Base-by-base conservation (phyloP, 768 basidiomycete genomes). In the Termitomyces sp. region DNA sequence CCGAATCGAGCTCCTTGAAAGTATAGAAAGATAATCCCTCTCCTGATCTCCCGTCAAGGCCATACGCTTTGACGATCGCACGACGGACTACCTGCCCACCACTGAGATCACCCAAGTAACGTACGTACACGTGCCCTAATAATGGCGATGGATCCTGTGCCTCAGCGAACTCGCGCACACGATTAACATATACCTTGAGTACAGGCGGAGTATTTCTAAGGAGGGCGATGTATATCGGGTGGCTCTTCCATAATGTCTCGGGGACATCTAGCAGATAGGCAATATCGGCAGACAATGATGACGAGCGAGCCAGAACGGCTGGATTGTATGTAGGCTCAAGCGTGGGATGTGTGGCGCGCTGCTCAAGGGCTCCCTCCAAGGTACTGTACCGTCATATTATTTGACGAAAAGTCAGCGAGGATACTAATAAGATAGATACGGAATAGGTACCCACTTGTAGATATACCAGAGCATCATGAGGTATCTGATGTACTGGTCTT, bases 51-150 rank as follows among this genome's bases (percentile, higher is more conserved):
- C 75, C 75, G 52, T 83, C 77, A 1, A 91, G 76, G 14, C 68
- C 75, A 64, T 91, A 91, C 17, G 86, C 80, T 67, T 87, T 86
- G 15, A 77, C 76, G n/a, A 91, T 67, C 33, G 74, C 75, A 43
- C 80, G 75, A 23, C 82, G 75, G 64, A 91, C 83, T 57, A 78
- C 73, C 72, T 91, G 89, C 0, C 90, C 89, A 7, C 90, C 89
- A 48, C 84, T 86, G 28, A 91, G 73, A 66, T 92, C 89, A 48
- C 89, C 90, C 30, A 91, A 78, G 70, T 91, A 91, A 30, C 88
- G 80, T 23, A 89, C 86, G 65, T 91, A 91, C 1, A 89, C 77
- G 68, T 92, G 90, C 0, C 89, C 85, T 8, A 92, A 77, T 6
- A 93, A 78, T 7, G 75, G 69, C 0, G 79, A 70, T 8, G 76